phyloP scores from a whole-genome alignment of 495 filamentous ascomycete species.

The Podospora sp. region DNA sequence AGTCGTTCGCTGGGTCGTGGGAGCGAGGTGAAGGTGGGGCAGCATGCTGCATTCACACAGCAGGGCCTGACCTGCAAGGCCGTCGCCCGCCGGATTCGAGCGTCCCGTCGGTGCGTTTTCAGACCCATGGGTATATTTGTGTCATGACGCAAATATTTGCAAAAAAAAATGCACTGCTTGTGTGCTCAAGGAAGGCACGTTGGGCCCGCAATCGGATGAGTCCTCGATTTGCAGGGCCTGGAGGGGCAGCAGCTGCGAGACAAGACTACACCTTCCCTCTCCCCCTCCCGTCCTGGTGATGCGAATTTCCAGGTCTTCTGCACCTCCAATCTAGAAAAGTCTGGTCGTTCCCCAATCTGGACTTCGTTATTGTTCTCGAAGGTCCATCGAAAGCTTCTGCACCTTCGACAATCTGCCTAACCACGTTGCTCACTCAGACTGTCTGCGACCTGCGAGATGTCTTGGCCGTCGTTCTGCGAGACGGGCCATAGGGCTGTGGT shows the following conservation, averaged over 20 bases:
- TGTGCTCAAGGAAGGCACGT: not conserved
- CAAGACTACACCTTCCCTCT: not conserved
- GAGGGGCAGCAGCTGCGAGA: not conserved
- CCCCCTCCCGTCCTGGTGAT: not conserved
- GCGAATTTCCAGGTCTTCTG: not conserved
- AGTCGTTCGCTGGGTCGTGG: not conserved
- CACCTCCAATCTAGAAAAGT: not conserved
- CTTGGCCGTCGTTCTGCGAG: too few relatives aligned
- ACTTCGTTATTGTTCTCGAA: not conserved
- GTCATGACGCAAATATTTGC: not conserved
- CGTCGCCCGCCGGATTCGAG: not conserved
- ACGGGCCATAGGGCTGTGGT: not conserved
- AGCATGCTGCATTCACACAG: not conserved
- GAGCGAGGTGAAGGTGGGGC: not conserved
- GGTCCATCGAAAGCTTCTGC: not conserved
- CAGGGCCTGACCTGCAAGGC: not conserved
- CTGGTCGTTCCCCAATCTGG: too few relatives aligned
- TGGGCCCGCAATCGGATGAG: not conserved
- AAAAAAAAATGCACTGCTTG: not conserved
- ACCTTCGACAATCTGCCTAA: not conserved
- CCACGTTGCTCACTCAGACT: not conserved
- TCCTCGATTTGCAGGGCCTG: not conserved
- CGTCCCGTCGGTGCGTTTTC: not conserved
- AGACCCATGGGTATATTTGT: not conserved
- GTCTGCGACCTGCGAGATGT: not conserved